Conservation (phyloP, 495 filamentous ascomycete species). For the Penicillium chermesinum region DNA sequence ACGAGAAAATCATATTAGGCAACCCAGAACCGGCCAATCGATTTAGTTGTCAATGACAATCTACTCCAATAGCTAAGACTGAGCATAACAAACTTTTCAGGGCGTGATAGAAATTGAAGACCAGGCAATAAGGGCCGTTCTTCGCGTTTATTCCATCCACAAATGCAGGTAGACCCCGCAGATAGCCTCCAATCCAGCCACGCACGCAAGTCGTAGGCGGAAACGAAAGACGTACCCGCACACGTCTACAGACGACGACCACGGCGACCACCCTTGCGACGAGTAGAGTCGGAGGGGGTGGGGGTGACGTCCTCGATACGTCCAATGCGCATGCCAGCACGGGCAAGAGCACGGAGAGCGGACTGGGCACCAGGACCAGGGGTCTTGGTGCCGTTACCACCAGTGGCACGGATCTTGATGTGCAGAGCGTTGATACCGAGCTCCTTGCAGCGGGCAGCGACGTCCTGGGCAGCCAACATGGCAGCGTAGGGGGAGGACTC, state of each 20-base stretch:
- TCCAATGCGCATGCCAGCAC: slow-evolving; percentile 99
- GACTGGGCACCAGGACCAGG: slow-evolving; percentile 98
- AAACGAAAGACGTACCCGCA: slow-evolving; percentile 27
- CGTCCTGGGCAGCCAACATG: slow-evolving; percentile 97
- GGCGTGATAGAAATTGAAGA: slow-evolving; percentile 48
- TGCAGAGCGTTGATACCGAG: slow-evolving; percentile 97
- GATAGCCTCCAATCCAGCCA: slow-evolving; percentile 36
- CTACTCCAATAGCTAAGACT: slow-evolving; percentile 21
- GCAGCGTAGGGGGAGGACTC: slow-evolving; percentile 99
- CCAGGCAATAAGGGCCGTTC: slow-evolving; percentile 54
- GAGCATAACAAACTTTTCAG: slow-evolving; percentile 29
- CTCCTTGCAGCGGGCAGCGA: slow-evolving; percentile 97
- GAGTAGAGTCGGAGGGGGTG: slow-evolving; percentile 96
- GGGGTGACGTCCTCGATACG: slow-evolving; percentile 99
- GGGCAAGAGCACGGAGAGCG: slow-evolving; percentile 95
- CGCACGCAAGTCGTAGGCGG: slow-evolving; percentile 24
- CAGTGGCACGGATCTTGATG: slow-evolving; percentile 99
- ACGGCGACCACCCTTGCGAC: slow-evolving; percentile 99
- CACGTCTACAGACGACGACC: slow-evolving; percentile 92
- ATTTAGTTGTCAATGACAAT: slow-evolving; percentile 20
- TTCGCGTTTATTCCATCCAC: slow-evolving; percentile 56
- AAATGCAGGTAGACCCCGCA: slow-evolving; percentile 35
- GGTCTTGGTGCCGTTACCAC: slow-evolving; percentile 99
- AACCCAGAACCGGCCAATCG: slow-evolving; percentile 20
- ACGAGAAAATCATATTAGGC: neutral